phyloP scores from a whole-genome alignment of 345 rosid species.

The Cardamine occulta region DNA sequence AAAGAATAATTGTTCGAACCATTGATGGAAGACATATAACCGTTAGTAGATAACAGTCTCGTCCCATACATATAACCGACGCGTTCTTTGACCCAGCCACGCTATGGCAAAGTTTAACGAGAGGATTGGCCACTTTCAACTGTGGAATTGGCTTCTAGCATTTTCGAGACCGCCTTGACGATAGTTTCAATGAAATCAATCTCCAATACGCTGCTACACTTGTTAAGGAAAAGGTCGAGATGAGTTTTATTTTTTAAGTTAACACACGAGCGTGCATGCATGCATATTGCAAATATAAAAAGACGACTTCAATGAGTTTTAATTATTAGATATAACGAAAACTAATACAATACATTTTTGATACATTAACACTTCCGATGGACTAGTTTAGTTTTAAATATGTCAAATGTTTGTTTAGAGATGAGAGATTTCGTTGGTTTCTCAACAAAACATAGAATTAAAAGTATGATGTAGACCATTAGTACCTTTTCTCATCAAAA shows the following conservation, averaged over 20 bases:
- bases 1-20: too few species aligned
- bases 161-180: neutral
- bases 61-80: conserved; percentile 74
- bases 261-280: neutral
- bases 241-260: neutral
- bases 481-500: neutral
- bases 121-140: neutral
- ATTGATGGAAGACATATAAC: too few species aligned
- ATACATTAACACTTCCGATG: neutral
- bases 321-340: neutral
- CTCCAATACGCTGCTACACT: neutral
- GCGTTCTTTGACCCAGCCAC: conserved; percentile 15
- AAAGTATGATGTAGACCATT: neutral
- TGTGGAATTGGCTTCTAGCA: neutral
- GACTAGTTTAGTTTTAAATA: neutral
- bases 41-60: conserved; percentile 71
- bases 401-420: neutral
- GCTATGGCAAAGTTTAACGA: neutral
- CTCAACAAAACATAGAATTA: neutral
- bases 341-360: too few species aligned
- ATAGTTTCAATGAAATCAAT: neutral
- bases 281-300: neutral
- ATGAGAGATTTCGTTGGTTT: neutral
- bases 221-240: neutral
- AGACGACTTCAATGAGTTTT: neutral